These are phyloP conservation scores for Pyrenochaeta sp. DNA, from an alignment of 2,329 filamentous ascomycete genomes.

Conservation along the genomic window DNA sequence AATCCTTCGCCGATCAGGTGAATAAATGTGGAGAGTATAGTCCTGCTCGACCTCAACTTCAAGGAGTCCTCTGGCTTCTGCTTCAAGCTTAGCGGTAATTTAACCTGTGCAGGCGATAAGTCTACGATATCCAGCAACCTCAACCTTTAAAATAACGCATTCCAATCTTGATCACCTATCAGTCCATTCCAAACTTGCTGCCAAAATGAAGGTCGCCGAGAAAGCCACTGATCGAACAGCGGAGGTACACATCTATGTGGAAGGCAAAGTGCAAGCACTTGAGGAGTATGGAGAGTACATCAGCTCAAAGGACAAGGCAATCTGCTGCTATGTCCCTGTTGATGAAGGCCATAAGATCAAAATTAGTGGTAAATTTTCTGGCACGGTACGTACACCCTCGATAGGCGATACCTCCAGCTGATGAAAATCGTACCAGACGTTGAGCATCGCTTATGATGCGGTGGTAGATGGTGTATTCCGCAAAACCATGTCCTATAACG, in stretches of 20 bases:
- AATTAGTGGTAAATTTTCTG: constrained; percentile 42
- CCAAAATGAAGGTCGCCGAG: constrained; percentile 50
- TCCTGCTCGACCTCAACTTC: too few species aligned
- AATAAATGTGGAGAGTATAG: too few species aligned
- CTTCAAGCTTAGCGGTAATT: too few species aligned
- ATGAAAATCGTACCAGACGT: constrained; percentile 20
- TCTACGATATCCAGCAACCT: too few species aligned
- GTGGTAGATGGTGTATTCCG: constrained; percentile 50
- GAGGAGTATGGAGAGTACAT: constrained; percentile 47
- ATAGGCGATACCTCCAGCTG: neutral
- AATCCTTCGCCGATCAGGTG: too few species aligned
- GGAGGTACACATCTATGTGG: constrained; percentile 36
- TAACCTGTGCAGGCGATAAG: neutral
- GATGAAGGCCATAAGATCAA: constrained; percentile 40
- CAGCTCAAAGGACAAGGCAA: constrained; percentile 27
- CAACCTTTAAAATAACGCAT: neutral
- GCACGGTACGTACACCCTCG: constrained; percentile 33
- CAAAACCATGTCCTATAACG: constrained; percentile 13
- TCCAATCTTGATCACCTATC: neutral
- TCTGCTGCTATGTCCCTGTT: constrained; percentile 51
- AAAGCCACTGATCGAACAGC: constrained; percentile 44
- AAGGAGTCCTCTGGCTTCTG: too few species aligned
- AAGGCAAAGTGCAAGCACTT: constrained; percentile 32
- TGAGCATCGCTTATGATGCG: constrained; percentile 44
- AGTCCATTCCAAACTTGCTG: neutral